Percentiles rank a stretch among this genome's conserved stretches.
Conservation (phyloP, 78 protist genomes). For the Speleostelium caveatum region DNA sequence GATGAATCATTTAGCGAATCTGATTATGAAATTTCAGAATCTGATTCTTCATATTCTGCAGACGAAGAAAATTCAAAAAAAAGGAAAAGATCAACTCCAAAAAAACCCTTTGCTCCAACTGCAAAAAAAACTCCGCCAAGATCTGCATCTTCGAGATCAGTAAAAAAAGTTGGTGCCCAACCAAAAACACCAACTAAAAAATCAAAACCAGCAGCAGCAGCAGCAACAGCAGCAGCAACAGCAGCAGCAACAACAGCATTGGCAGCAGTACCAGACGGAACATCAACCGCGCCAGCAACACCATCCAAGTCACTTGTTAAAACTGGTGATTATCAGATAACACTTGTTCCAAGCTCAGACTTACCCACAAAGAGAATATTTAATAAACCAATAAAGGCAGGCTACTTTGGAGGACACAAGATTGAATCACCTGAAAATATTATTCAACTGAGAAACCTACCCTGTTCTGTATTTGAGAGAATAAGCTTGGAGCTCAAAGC, state of each 20-base stretch:
- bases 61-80: neutral
- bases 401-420: neutral
- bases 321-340: neutral
- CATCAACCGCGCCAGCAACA: neutral
- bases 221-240: neutral
- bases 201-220: neutral
- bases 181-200: neutral
- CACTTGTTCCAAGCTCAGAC: neutral
- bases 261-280: neutral
- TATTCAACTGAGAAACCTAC: neutral
- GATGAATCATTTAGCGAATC: neutral
- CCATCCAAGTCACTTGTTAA: neutral
- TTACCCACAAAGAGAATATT: neutral
- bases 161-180: neutral
- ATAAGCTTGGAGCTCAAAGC: neutral
- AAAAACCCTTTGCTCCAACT: neutral
- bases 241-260: neutral
- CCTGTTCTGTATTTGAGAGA: neutral
- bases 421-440: too few relatives aligned
- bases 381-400: neutral
- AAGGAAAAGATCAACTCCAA: neutral
- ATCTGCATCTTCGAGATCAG: too few relatives aligned
- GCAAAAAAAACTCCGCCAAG: too few relatives aligned
- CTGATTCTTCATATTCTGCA: too few relatives aligned
- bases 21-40: too few relatives aligned